Conservation (phyloP, 116 monocot genomes). For the Dioscorea cayenensis region DNA sequence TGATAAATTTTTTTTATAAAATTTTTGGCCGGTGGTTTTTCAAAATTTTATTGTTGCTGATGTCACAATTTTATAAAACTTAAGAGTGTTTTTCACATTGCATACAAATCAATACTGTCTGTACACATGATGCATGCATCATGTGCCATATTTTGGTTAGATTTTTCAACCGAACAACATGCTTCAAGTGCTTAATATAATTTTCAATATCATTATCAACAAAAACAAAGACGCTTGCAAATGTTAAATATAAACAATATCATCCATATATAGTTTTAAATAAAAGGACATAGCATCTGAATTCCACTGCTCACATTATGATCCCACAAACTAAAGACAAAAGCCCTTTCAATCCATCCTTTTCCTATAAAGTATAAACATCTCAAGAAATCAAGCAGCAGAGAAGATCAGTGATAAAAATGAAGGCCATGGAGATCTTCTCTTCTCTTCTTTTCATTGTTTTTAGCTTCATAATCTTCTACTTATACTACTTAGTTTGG, state of each 20-base stretch:
- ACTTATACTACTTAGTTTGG: slow-evolving; percentile 31
- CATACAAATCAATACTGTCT: no score
- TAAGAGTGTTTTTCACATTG: no score
- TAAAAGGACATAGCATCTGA: no score
- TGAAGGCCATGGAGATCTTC: slow-evolving; percentile 2
- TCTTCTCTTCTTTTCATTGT: slow-evolving; percentile 8
- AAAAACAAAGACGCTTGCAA: background rate
- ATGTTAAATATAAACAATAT: background rate
- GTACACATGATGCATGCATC: background rate
- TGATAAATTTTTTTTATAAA: no score
- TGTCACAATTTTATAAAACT: no score
- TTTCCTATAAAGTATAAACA: background rate
- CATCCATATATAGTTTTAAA: background rate
- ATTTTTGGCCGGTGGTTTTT: no score
- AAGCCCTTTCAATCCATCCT: background rate
- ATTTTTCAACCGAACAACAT: no score
- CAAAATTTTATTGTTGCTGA: no score
- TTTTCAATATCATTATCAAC: no score
- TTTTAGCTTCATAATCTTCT: slow-evolving; percentile 16
- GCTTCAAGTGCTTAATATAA: no score
- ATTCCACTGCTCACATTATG: background rate
- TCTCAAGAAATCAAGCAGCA: background rate
- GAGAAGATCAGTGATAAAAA: background rate
- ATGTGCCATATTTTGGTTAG: background rate
- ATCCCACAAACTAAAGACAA: background rate